phyloP scores from a whole-genome alignment of 495 filamentous ascomycete species.

The Tetracladium setigerum region DNA sequence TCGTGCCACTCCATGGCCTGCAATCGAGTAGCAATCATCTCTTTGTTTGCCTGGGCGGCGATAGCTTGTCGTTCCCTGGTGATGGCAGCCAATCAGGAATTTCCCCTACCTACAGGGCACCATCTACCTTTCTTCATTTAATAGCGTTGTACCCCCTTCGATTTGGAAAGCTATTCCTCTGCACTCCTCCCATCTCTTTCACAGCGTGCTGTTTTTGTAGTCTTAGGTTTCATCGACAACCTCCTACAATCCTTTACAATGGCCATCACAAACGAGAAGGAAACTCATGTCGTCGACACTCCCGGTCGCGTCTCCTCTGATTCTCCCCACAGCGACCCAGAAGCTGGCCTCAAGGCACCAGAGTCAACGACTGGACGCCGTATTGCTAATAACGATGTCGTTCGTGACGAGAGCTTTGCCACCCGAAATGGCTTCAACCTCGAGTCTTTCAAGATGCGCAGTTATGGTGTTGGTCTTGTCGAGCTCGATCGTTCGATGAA shows the following conservation, averaged over 20 bases:
- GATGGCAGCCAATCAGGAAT: neutral
- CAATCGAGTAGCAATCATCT: neutral
- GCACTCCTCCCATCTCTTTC: neutral
- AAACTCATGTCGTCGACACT: neutral
- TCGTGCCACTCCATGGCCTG: neutral
- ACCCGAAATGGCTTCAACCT: slow-evolving; percentile 44
- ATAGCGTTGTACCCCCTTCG: neutral
- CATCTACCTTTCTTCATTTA: neutral
- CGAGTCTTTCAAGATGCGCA: slow-evolving; percentile 39
- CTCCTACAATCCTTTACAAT: neutral
- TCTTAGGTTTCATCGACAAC: neutral
- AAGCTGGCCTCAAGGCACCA: neutral
- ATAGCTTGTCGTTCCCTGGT: neutral
- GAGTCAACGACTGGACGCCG: no score
- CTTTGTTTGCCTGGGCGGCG: neutral
- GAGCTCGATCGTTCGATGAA: slow-evolving; percentile 49
- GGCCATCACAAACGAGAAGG: neutral
- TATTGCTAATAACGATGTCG: neutral
- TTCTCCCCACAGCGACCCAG: slow-evolving; percentile 1
- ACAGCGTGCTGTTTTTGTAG: neutral
- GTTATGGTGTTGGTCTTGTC: slow-evolving; percentile 25
- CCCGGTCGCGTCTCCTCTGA: slow-evolving; percentile 1
- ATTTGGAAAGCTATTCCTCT: neutral
- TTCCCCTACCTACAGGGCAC: neutral
- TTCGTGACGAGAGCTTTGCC: slow-evolving; percentile 28